Base-by-base conservation (phyloP, 2,329 filamentous ascomycete species). In the Colletotrichum noveboracense region DNA sequence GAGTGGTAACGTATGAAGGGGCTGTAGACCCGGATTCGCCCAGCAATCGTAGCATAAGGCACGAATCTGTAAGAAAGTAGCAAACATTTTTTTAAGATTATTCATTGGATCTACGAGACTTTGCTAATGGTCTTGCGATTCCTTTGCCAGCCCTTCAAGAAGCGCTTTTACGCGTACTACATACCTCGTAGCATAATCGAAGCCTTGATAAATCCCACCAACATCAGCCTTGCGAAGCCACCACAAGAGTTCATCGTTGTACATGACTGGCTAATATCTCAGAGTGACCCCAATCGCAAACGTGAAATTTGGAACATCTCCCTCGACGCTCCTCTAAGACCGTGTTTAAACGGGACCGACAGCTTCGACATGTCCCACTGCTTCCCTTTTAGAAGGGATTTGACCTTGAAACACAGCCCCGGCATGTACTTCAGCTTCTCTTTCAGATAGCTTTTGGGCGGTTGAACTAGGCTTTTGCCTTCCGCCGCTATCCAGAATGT, bases 271-370 rank as follows among this genome's bases (percentile, higher is more conserved):
- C 16, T n/a, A 6, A 10, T 43, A n/a, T 43, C 38, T 43, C 3
- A 3, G 18, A 43, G 18, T 43, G 8, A 43, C 16, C 18, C 5
- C 1, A 43, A 10, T n/a, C 8, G 18, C 16, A 43, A 43, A 43
- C 38, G 14, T 38, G 36, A 43, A 43, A n/a, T 0, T n/a, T 0
- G 1, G 38, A 43, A 43, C 0, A 18, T n/a, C 38, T 43, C 16
- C 9, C 38, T 43, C 1, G 3, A 43, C 16, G 9, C 18, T 0
- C 38, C 0, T 43, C 3, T n/a, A 2, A 43, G 38, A 43, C 1
- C 9, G 2, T n/a, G 18, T 1, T 43, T 43, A 3, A n/a, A 3
- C 3, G 1, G 8, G 5, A n/a, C 16, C 1, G 1, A 43, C 38
- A 1, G 38, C 18, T 43, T 43, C 38, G 1, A 43, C 1, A 43